Evolutionary conservation across 2,329 filamentous ascomycete genomes (phyloP), one percentile per base, ranked within the genome.

Genomic region (Macrophomina pseudophaseolina): DNA sequence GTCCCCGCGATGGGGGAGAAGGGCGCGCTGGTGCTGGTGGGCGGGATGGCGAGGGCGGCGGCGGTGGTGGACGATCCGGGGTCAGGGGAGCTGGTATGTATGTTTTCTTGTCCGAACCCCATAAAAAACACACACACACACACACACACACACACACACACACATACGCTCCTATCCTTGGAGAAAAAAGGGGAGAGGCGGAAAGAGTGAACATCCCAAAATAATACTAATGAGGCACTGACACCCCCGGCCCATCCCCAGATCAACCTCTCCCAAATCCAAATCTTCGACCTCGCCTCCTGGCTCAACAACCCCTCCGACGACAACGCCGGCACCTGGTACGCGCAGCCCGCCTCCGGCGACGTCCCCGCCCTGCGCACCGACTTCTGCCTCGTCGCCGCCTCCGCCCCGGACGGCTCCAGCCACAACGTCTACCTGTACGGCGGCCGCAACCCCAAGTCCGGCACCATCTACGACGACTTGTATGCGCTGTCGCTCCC

Each of bases 341-440:
- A 81, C 68, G 71, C 74, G 28, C 80, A 84, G 70, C 73, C 71
- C 16, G 80, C 80, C 14, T 76, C 75, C 6, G 80, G 82, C 16
- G 71, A 79, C 8, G 75, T 81, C 18, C 82, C 83, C 1, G 60
- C 68, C 30, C 71, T 77, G 14, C 78, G 82, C 16, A 76, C 81
- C 14, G 81, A 84, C 64, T 82, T 80, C 66, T 85, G 83, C 69
- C 68, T 80, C 4, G 75, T 80, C 0, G 64, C 78, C 0, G 78
- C 74, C 14, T 77, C 80, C 33, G 78, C 82, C 0, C 74, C 76
- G 3, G 83, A 85, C 65, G 78, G 79, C 53, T 82, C 80, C 1
- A 81, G 78, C 64, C 79, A 83, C 62, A 84, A 84, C 64, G 81
- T 86, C 40, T 77, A 75, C 44, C 49, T 86, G 58, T 85, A 85